Percentiles rank a stretch among this genome's conserved stretches.
Evolutionary conservation across 306 rosid genomes (phyloP).

Genomic region (Hippophae tibetana): DNA sequence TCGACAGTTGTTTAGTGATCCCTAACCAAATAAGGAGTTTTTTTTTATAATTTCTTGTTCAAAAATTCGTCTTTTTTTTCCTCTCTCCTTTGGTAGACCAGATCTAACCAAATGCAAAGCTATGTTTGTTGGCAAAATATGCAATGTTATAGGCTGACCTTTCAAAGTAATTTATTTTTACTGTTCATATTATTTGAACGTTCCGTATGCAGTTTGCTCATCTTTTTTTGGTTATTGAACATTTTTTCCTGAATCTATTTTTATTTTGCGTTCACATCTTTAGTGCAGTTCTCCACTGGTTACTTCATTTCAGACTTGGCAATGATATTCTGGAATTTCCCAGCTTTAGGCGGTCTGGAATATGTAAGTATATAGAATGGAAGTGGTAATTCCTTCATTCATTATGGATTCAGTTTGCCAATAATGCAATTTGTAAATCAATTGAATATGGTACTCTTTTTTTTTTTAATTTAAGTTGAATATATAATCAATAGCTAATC

Average conservation of each 20-base stretch:
- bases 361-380: slow-evolving; percentile 51
- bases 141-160: not conserved
- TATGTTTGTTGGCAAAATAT: not conserved
- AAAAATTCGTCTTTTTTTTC: not conserved
- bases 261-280: slow-evolving; percentile 3
- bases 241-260: slow-evolving; percentile 1
- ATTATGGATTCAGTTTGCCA: not conserved
- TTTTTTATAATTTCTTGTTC: not conserved
- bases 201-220: slow-evolving; percentile 12
- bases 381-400: slow-evolving; percentile 18
- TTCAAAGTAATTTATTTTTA: not conserved
- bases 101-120: not conserved
- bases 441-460: not conserved
- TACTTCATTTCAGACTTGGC: slow-evolving; percentile 79
- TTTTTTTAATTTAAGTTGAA: not conserved
- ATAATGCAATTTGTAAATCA: not conserved
- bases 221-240: slow-evolving; percentile 1
- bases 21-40: not conserved
- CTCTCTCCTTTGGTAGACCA: not conserved
- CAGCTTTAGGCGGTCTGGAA: slow-evolving; percentile 83
- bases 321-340: slow-evolving; percentile 72
- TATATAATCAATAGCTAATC: not conserved
- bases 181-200: not conserved
- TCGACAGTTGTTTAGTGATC: not conserved
- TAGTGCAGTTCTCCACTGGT: slow-evolving; percentile 68